Percentiles rank a stretch among this genome's conserved stretches.
Conservation (phyloP, 192 early-diverging fungal species). For the Allomyces macrogynus region DNA sequence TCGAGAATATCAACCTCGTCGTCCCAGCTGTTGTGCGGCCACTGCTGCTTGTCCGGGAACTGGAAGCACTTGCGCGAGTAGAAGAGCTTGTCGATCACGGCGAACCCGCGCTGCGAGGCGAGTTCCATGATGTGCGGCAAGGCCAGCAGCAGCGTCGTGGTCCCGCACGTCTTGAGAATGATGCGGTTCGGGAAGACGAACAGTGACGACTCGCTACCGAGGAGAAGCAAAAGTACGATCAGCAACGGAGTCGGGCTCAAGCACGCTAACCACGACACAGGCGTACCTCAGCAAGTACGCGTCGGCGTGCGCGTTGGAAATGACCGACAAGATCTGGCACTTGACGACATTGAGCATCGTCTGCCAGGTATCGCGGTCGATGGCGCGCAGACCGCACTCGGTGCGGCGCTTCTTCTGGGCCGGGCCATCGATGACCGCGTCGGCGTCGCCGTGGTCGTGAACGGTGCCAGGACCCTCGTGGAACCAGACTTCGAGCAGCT, state of each 20-base stretch:
- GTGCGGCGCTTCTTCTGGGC: constrained; percentile 2
- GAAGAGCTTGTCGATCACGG: constrained; percentile 60
- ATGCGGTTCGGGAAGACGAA: constrained; percentile 93
- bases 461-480: constrained; percentile 21
- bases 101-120: constrained; percentile 36
- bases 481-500: constrained; percentile 96
- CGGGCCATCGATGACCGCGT: not conserved
- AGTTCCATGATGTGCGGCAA: constrained; percentile 70
- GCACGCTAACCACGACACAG: constrained; percentile 1
- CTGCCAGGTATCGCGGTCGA: constrained; percentile 64
- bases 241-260: not conserved
- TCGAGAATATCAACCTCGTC: constrained; percentile 65
- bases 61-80: constrained; percentile 93
- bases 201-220: constrained; percentile 73
- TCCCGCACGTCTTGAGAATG: constrained; percentile 94
- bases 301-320: constrained; percentile 62
- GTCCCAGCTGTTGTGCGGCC: constrained; percentile 77
- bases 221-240: not conserved
- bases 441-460: constrained; percentile 4
- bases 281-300: constrained; percentile 70
- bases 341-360: constrained; percentile 84
- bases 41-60: constrained; percentile 79
- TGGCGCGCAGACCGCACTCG: constrained; percentile 42
- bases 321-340: constrained; percentile 73
- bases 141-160: constrained; percentile 78